Base-by-base conservation (phyloP, 768 basidiomycete species). In the Leccinum broughii region DNA sequence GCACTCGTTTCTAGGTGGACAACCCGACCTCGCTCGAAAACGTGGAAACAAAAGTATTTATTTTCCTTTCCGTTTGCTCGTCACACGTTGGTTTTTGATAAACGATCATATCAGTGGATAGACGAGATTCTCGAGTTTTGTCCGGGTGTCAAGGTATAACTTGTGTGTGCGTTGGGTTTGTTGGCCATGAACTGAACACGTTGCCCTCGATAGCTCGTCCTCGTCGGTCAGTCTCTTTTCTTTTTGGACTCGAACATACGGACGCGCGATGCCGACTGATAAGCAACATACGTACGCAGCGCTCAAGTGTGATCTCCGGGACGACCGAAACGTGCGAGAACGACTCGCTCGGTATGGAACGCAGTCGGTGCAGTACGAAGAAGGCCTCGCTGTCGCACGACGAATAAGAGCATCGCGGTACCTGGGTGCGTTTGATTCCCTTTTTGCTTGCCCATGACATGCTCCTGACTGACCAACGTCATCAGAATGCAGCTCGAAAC, bases 1-100 rank as follows among this genome's bases (percentile, higher is more conserved):
- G 9, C n/a, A 3, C 26, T 26, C 24, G 51, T 30, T n/a, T 32
- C 4, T 8, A 92, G 90, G 89, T 96, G 34, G 96, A 98, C 72
- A 95, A 94, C 64, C 96, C 95, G 9, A 84, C 85, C n/a, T 97
- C 95, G 30, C 76, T 98, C 63, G 96, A 97, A 68, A 98, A 98
- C 68, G 87, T 97, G n/a, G 94, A 96, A 71, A 81, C 86, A 22
- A 98, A 96, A 82, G 93, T 91, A 64, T 35, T 39, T 30, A 28
- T 30, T 30, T 1, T 8, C 32, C 39, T 54, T 46, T 22, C 11
- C 20, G 7, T 24, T 46, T 13, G n/a, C 57, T 1, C 51, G 30
- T 55, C 30, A 14, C 41, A 3, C 55, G 20, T 26, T 4, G 60
- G 54, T 26, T 48, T 22, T 32, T 32, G 0, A 32, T 32, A 11